Conservation (phyloP, 2,329 filamentous ascomycete genomes). For the Juglanconis juglandina region DNA sequence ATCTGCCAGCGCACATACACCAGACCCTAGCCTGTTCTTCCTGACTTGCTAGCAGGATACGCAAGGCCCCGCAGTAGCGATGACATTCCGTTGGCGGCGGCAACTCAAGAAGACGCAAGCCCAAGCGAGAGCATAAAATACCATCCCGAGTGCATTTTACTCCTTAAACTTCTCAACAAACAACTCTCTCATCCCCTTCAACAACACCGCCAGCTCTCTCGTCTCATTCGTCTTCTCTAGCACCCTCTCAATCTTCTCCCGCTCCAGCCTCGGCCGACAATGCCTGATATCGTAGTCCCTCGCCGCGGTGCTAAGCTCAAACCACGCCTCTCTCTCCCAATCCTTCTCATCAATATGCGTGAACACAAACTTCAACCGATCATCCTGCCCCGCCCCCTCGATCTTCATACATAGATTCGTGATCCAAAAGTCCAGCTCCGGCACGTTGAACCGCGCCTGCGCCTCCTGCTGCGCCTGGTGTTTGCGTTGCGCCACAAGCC, state of each 20-base stretch:
- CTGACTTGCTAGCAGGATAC: neutral
- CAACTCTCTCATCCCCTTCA: constrained; percentile 79
- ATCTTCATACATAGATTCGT: constrained; percentile 84
- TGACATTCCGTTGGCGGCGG: neutral
- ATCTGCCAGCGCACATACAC: neutral
- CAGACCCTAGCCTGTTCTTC: neutral
- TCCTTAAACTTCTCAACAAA: constrained; percentile 66
- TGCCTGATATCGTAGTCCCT: constrained; percentile 83
- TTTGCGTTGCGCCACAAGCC: constrained; percentile 67
- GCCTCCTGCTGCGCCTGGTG: constrained; percentile 73
- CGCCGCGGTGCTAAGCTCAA: constrained; percentile 79
- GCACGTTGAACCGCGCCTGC: constrained; percentile 83
- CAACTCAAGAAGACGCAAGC: too few relatives aligned
- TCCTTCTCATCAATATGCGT: constrained; percentile 81
- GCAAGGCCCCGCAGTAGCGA: neutral
- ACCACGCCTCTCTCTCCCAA: constrained; percentile 88
- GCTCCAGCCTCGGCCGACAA: constrained; percentile 77
- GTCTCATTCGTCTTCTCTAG: constrained; percentile 79
- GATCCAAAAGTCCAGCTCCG: constrained; percentile 95
- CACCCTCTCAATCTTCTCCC: constrained; percentile 72
- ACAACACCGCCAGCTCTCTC: constrained; percentile 65
- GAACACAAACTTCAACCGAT: constrained; percentile 86
- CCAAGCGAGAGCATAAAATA: neutral
- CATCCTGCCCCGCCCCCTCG: constrained; percentile 80
- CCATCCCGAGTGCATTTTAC: constrained; percentile 23